phyloP scores from a whole-genome alignment of 2,329 filamentous ascomycete species.

The Sphaerulina populicola region DNA sequence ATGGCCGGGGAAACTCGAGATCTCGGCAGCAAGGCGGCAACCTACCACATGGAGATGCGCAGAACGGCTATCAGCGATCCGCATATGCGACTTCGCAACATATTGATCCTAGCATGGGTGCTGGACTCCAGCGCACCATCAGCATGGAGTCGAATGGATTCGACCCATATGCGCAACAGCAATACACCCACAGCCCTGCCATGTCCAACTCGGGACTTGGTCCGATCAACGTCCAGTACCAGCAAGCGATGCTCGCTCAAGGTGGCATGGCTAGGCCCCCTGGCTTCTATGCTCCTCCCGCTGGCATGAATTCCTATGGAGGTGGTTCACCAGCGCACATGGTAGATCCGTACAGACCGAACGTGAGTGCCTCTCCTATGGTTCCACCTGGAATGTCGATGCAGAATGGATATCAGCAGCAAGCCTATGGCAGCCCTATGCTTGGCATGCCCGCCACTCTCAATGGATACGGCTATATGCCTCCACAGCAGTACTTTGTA shows the following conservation, averaged over 20 bases:
- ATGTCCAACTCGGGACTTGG: constrained; percentile 32
- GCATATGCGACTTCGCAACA: constrained; percentile 33
- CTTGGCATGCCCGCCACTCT: constrained; percentile 25
- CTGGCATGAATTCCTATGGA: constrained; percentile 23
- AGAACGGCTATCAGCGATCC: constrained; percentile 30
- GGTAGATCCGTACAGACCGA: constrained; percentile 39
- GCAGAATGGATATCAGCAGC: constrained; percentile 26
- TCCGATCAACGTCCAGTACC: constrained; percentile 46
- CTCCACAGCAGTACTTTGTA: constrained; percentile 21
- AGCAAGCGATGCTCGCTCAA: constrained; percentile 45
- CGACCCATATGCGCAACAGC: constrained; percentile 38
- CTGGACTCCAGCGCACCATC: constrained; percentile 38
- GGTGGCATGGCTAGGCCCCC: constrained; percentile 30
- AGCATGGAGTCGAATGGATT: constrained; percentile 45
- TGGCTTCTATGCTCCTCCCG: constrained; percentile 26
- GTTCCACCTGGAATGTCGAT: constrained; percentile 34
- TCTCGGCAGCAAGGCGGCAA: constrained; percentile 29
- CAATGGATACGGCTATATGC: constrained; percentile 26
- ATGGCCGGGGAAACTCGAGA: constrained; percentile 32
- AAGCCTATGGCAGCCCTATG: constrained; percentile 23
- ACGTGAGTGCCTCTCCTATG: constrained; percentile 34
- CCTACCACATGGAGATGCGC: constrained; percentile 30
- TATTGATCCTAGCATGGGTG: constrained; percentile 25
- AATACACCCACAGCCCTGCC: constrained; percentile 33
- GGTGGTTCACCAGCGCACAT: constrained; percentile 25